These are phyloP conservation scores for Fistulinella cinereoalba DNA, from an alignment of 1,284 basidiomycete species.

Conservation along the genomic window DNA sequence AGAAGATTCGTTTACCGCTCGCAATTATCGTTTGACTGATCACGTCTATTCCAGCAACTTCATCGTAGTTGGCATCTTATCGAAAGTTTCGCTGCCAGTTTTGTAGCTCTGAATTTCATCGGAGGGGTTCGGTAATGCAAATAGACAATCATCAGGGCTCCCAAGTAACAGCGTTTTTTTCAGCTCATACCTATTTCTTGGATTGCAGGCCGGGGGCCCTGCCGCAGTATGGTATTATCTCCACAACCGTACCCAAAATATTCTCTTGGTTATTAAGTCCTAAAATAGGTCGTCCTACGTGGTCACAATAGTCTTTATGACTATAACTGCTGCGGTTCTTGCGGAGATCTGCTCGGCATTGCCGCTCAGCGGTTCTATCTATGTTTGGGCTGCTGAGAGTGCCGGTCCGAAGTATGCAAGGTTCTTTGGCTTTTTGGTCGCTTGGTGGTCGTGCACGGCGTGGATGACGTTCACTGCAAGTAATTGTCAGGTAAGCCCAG, in stretches of 20 bases:
- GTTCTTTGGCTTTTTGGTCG: constrained; percentile 83
- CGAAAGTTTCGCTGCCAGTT: constrained; percentile 83
- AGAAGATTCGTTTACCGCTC: constrained; percentile 13
- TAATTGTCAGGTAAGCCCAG: constrained; percentile 65
- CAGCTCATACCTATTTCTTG: constrained; percentile 76
- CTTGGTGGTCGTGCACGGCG: constrained; percentile 86
- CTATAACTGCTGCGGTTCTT: constrained; percentile 78
- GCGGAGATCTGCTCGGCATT: constrained; percentile 86
- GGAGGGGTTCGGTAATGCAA: constrained; percentile 67
- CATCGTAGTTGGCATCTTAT: constrained; percentile 78
- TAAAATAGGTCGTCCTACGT: constrained; percentile 70
- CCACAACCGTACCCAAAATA: too few species aligned
- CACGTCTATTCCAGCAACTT: constrained; percentile 53
- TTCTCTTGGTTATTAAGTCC: too few species aligned
- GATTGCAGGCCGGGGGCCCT: constrained; percentile 79
- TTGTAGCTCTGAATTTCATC: constrained; percentile 83
- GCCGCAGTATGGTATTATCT: constrained; percentile 67
- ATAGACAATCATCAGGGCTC: constrained; percentile 5
- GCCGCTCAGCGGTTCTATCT: constrained; percentile 84
- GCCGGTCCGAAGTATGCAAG: constrained; percentile 80
- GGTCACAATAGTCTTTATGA: constrained; percentile 79
- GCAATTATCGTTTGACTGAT: constrained; percentile 3
- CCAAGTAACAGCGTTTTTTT: neutral
- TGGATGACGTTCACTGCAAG: constrained; percentile 89
- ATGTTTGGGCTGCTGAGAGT: constrained; percentile 87